A percentile compares a stretch with the other conserved stretches of the same genome.
Conservation (phyloP, 495 filamentous ascomycete genomes). For the Penicillium arizonense region DNA sequence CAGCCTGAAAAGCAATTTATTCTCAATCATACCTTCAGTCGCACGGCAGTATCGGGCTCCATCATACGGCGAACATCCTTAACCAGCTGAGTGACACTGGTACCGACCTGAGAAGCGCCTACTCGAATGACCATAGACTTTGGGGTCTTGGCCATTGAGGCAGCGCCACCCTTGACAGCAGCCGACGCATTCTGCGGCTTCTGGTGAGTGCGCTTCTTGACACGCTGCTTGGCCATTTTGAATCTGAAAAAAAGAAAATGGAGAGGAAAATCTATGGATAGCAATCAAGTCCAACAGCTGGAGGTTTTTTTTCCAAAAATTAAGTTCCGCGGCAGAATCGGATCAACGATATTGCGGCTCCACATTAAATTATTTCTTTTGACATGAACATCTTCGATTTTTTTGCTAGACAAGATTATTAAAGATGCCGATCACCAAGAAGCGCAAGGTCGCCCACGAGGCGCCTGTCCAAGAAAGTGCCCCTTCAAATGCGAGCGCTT, state of each 20-base stretch:
- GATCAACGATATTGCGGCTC: constrained; percentile 41
- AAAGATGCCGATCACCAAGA: constrained; percentile 37
- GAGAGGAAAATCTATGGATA: constrained; percentile 3
- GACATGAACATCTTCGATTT: constrained; percentile 11
- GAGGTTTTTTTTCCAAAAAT: constrained; percentile 42
- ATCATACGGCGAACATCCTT: constrained; percentile 90
- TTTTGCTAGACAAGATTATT: constrained; percentile 2
- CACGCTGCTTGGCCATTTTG: constrained; percentile 75
- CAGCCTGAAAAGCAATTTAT: neutral
- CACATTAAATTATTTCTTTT: constrained; percentile 35
- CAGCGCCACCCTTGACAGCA: constrained; percentile 50
- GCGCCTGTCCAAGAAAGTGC: constrained; percentile 13
- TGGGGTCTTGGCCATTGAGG: constrained; percentile 58
- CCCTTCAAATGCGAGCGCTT: constrained; percentile 8
- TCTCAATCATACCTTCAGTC: constrained; percentile 57
- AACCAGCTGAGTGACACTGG: constrained; percentile 87
- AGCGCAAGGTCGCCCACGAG: constrained; percentile 32
- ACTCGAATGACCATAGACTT: constrained; percentile 99
- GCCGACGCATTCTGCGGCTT: constrained; percentile 61
- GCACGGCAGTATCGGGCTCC: constrained; percentile 89
- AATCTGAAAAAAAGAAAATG: constrained; percentile 9
- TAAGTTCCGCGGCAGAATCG: constrained; percentile 31
- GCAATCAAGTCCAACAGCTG: constrained; percentile 10
- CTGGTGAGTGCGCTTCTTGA: constrained; percentile 87
- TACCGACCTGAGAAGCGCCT: constrained; percentile 88